Evolutionary conservation across 1,139 yeast genomes (phyloP).

Genomic region (Yamadazyma jaroonii): DNA sequence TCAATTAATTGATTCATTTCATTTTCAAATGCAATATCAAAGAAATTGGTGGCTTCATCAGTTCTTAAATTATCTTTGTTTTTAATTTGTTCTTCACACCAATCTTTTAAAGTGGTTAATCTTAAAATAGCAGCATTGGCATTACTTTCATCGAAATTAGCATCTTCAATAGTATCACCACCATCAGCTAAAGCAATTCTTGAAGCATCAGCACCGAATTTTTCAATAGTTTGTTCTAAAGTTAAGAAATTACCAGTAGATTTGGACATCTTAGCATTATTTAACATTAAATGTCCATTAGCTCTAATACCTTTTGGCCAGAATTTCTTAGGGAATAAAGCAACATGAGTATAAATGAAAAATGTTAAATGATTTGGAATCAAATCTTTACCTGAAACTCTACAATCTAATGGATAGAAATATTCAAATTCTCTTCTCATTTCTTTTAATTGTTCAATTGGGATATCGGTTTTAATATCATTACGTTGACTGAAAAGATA

Average conservation of each 20-base stretch:
- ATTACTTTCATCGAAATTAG: conserved; percentile 93
- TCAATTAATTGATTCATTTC: conserved; percentile 86
- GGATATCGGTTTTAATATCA: conserved; percentile 56
- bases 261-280: conserved; percentile 97
- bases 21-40: conserved; percentile 86
- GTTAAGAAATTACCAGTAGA: conserved; percentile 98
- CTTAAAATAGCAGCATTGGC: conserved; percentile 98
- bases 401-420: conserved; percentile 89
- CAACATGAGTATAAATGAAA: conserved; percentile 90
- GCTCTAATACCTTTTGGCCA: conserved; percentile 97
- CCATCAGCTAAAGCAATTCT: conserved; percentile 98
- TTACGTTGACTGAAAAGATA: conserved; percentile 79
- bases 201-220: conserved; percentile 97
- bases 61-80: conserved; percentile 59
- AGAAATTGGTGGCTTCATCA: conserved; percentile 66
- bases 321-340: conserved; percentile 81
- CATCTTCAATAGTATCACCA: conserved; percentile 97
- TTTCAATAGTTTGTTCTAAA: conserved; percentile 74
- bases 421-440: conserved; percentile 94
- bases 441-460: conserved; percentile 61
- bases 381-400: conserved; percentile 95
- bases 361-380: conserved; percentile 97
- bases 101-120: conserved; percentile 86
- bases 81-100: conserved; percentile 78
- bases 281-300: conserved; percentile 92